Evolutionary conservation across 2,329 filamentous ascomycete species (phyloP).

Genomic region (Colletotrichum sp.): DNA sequence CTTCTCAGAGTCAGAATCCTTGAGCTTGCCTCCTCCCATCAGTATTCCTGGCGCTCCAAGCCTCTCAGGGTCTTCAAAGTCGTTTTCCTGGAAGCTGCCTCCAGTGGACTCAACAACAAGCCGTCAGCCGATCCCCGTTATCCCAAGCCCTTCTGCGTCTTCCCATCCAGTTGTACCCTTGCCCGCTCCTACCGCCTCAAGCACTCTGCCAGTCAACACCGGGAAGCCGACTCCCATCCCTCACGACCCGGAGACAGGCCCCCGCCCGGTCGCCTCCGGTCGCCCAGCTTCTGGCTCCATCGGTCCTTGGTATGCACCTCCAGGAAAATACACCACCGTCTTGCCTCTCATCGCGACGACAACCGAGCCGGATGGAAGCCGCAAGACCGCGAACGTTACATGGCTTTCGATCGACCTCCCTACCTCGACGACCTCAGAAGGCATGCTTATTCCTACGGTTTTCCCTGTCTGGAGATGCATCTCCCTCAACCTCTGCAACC

Average conservation of each 20-base stretch:
- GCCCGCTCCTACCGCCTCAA: background rate
- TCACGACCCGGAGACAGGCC: background rate
- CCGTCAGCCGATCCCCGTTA: background rate
- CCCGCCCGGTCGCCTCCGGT: background rate
- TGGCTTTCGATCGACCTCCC: slow-evolving; percentile 14
- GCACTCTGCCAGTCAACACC: background rate
- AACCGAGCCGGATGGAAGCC: background rate
- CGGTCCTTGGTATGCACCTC: background rate
- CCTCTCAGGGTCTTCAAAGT: background rate
- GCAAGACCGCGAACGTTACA: slow-evolving; percentile 1
- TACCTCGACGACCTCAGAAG: background rate
- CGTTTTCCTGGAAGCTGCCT: background rate
- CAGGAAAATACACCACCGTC: background rate
- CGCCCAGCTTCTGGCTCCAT: background rate
- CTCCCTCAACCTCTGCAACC: background rate
- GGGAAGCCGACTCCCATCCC: background rate
- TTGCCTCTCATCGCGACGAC: background rate
- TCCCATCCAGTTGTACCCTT: too few relatives aligned
- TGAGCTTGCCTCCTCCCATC: too few relatives aligned
- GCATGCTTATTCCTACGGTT: background rate
- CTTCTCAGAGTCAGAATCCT: background rate
- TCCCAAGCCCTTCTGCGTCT: background rate
- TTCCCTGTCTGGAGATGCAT: slow-evolving; percentile 12
- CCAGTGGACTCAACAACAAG: background rate
- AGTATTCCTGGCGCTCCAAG: background rate